Evolutionary conservation across 371 early-diverging fungal genomes (phyloP), one percentile per base, ranked within the genome.

Genomic region (Globomyces sp.): DNA sequence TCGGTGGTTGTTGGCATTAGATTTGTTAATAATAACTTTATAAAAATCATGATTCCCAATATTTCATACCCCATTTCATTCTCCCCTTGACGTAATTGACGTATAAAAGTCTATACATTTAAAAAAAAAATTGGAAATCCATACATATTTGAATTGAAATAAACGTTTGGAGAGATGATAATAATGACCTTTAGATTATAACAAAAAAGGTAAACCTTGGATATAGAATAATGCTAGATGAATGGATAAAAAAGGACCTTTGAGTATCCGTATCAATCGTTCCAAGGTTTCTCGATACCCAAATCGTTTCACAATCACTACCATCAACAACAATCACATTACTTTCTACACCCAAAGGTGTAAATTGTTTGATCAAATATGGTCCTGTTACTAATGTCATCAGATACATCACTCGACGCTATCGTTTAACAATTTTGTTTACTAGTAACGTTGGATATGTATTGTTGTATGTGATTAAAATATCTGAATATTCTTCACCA

Each of bases 401-500:
- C 24, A 24, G 24, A 24, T 24, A 24, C 24, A 24, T 24, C 24
- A 24, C 24, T 24, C 24, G 24, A 24, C 24, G 24, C 24, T 24
- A 24, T 24, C 24, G 24, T 24, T 24, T 24, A 24, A 24, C 24
- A 65, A 66, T 65, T 13, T 11, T n/a, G 24, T 34, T 6, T 13
- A 37, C 13, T 45, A 37, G 45, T 13, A 11, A 24, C 8, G n/a
- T 11, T 65, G 13, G 6, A 68, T 74, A 82, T 1, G 83, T 78
- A 24, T 68, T 67, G 1, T 77, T 67, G 0, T 70, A 69, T 44
- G 87, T 74, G 67, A 89, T 93, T 65, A 90, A 76, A 43, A 94
- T 86, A 67, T 92, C 93, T 70, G 94, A 93, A 70, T 94, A 94
- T 72, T 94, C 96, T 69, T 96, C 95, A 39, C 96, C 96, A 41